A percentile compares a stretch with the other conserved stretches of the same genome.
These are phyloP conservation scores for Spinellus fusiger DNA, from an alignment of 192 early-diverging fungal species.

Conservation along the genomic window DNA sequence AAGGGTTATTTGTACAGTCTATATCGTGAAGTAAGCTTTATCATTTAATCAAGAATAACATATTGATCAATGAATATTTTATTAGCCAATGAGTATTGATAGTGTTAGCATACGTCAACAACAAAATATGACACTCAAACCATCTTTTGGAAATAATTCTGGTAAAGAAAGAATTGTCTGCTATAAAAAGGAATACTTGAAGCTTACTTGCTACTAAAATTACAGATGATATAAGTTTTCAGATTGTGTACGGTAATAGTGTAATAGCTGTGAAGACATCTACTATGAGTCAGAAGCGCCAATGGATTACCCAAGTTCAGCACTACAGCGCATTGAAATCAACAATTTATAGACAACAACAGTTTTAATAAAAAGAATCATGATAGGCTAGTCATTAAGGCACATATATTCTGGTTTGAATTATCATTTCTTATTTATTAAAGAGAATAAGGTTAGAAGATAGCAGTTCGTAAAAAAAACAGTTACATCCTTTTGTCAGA, in stretches of 20 bases:
- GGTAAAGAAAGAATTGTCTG: slow-evolving; percentile 5
- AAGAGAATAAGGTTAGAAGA: too few species aligned
- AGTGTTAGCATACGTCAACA: slow-evolving; percentile 5
- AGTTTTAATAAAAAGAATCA: too few species aligned
- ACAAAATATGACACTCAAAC: slow-evolving; percentile 13
- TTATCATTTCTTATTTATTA: too few species aligned
- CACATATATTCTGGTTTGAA: too few species aligned
- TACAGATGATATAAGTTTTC: slow-evolving; percentile 53
- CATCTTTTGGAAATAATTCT: slow-evolving; percentile 12
- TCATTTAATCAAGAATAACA: too few species aligned
- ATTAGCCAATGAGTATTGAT: slow-evolving; percentile 18
- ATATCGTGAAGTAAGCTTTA: slow-evolving; percentile 36
- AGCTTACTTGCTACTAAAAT: background rate
- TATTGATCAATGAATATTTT: slow-evolving; percentile 21
- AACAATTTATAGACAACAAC: background rate
- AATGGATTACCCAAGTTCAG: slow-evolving; percentile 50
- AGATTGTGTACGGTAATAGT: slow-evolving; percentile 48
- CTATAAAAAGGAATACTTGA: background rate
- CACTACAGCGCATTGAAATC: slow-evolving; percentile 21
- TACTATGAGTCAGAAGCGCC: slow-evolving; percentile 45
- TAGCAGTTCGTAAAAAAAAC: too few species aligned
- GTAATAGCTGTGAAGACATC: slow-evolving; percentile 50
- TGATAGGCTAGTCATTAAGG: too few species aligned
- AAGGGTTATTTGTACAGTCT: slow-evolving; percentile 36
- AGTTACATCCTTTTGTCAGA: too few species aligned